Percentiles rank a stretch among this genome's conserved stretches.
phyloP scores from a whole-genome alignment of 352 stramenopile genomes.

The Blastocystis sp. region DNA sequence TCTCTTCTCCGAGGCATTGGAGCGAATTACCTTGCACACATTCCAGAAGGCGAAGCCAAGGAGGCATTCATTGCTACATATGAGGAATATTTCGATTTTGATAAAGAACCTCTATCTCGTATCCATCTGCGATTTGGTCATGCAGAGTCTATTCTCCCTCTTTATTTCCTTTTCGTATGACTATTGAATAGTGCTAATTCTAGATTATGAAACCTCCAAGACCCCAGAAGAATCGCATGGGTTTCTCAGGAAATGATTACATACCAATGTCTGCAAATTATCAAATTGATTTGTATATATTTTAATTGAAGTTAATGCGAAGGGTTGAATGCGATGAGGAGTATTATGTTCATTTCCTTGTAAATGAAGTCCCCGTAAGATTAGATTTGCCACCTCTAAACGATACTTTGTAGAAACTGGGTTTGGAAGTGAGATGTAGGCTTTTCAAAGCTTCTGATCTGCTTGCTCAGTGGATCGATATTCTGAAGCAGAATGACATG shows the following conservation, averaged over 20 bases:
- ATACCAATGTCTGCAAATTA: slow-evolving; percentile 48
- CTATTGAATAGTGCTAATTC: not conserved
- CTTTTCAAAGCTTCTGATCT: not conserved
- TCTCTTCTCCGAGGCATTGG: not conserved
- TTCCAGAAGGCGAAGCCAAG: not conserved
- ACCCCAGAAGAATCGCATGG: not conserved
- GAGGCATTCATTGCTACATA: not conserved
- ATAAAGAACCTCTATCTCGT: not conserved
- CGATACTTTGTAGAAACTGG: not conserved
- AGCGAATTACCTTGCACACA: not conserved
- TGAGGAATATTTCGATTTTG: slow-evolving; percentile 43
- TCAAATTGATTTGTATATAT: slow-evolving; percentile 33
- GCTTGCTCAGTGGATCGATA: not conserved
- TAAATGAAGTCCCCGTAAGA: not conserved
- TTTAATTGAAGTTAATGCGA: not conserved
- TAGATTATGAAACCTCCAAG: slow-evolving; percentile 21
- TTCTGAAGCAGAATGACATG: not conserved
- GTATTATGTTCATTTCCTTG: slow-evolving; percentile 18
- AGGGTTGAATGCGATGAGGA: slow-evolving; percentile 25
- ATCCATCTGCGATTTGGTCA: slow-evolving; percentile 47
- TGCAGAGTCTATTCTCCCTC: slow-evolving; percentile 45
- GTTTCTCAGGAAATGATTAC: slow-evolving; percentile 5
- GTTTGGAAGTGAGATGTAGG: not conserved
- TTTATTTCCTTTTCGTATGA: slow-evolving; percentile 12
- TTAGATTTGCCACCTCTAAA: not conserved